A percentile compares a stretch with the other conserved stretches of the same genome.
phyloP scores from a whole-genome alignment of 1,139 yeast species.

The Lizanozyma gosingica region DNA sequence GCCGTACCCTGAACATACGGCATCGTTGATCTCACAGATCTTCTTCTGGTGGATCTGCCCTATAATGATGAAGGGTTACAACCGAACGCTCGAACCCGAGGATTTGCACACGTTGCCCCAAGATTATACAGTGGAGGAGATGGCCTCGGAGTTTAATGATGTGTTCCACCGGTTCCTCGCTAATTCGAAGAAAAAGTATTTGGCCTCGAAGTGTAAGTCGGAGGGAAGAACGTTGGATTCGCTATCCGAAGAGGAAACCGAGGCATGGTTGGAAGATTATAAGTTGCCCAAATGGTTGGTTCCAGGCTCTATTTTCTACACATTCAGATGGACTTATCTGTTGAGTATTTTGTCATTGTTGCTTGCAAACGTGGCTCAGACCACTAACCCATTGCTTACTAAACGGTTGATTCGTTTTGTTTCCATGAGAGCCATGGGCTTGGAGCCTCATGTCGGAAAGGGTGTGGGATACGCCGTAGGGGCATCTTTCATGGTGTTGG shows the following conservation, averaged over 20 bases:
- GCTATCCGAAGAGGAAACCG: conserved; percentile 6
- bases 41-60: conserved; percentile 48
- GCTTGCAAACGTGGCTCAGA: conserved; percentile 40
- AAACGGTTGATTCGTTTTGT: conserved; percentile 35
- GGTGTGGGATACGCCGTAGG: conserved; percentile 35
- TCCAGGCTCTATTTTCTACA: conserved; percentile 37
- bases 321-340: conserved; percentile 46
- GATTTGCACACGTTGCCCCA: conserved; percentile 36
- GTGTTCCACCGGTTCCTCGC: conserved; percentile 15
- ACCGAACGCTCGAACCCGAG: conserved; percentile 37
- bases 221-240: conserved; percentile 17
- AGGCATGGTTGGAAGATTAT: conserved; percentile 12
- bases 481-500: conserved; percentile 14
- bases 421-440: conserved; percentile 19
- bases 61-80: conserved; percentile 40
- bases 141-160: conserved; percentile 22
- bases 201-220: conserved; percentile 14
- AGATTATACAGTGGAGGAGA: conserved; percentile 25
- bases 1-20: conserved; percentile 22
- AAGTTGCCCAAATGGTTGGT: conserved; percentile 18
- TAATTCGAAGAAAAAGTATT: conserved; percentile 13
- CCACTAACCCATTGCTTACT: conserved; percentile 41
- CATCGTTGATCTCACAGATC: conserved; percentile 28
- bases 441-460: conserved; percentile 13
- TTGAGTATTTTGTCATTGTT: conserved; percentile 29